phyloP scores from a whole-genome alignment of 495 filamentous ascomycete species.

The Acidiella bohemica region DNA sequence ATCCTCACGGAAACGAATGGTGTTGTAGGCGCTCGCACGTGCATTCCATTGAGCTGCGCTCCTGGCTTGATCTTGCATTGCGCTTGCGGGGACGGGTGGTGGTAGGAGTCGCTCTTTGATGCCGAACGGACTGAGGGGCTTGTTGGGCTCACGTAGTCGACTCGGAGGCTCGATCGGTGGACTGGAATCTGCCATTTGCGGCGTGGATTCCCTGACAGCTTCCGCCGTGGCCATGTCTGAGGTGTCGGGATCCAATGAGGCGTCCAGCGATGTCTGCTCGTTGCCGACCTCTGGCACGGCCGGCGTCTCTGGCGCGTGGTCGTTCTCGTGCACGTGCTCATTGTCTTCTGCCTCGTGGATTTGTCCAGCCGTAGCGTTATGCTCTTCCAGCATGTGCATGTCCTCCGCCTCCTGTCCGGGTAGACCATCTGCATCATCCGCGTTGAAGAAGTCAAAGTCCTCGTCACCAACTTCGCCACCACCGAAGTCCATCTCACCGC shows the following conservation, averaged over 20 bases:
- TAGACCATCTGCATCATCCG: constrained; percentile 26
- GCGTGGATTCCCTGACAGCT: background rate
- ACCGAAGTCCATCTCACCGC: constrained; percentile 30
- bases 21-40: background rate
- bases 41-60: background rate
- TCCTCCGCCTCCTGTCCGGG: constrained; percentile 25
- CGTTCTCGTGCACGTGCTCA: background rate
- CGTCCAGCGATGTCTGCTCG: background rate
- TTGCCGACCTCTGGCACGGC: background rate
- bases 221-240: too few relatives aligned
- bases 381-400: constrained; percentile 1
- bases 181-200: background rate
- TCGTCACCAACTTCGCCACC: constrained; percentile 67
- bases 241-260: too few relatives aligned
- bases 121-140: constrained; percentile 11
- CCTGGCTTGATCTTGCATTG: background rate
- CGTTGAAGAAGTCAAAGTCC: constrained; percentile 87
- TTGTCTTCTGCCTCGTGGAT: background rate
- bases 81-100: constrained; percentile 12
- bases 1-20: constrained; percentile 6
- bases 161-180: background rate
- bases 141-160: too few relatives aligned
- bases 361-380: background rate
- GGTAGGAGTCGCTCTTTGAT: constrained; percentile 14
- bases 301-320: background rate